phyloP scores from a whole-genome alignment of 352 stramenopile genomes.

The Aphanomyces stellatus region DNA sequence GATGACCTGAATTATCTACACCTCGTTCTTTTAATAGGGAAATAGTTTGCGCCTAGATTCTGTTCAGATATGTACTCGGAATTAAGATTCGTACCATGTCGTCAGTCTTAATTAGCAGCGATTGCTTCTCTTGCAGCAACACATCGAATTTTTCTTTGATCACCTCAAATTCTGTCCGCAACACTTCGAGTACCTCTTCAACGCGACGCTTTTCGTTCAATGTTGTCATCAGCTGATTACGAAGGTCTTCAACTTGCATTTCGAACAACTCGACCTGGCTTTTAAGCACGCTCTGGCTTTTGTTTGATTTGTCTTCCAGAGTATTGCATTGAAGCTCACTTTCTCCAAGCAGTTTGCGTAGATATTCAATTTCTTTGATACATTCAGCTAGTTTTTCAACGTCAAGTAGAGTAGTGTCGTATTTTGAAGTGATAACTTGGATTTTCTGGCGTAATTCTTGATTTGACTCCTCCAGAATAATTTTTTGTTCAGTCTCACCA shows the following conservation, averaged over 20 bases:
- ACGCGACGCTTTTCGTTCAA: background rate
- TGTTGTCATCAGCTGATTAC: background rate
- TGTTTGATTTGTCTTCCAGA: no score
- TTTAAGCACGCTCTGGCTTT: no score
- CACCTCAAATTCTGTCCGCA: background rate
- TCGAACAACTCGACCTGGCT: no score
- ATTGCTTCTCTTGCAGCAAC: background rate
- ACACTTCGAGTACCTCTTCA: background rate
- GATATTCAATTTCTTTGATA: no score
- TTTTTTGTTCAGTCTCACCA: no score
- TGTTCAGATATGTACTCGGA: background rate
- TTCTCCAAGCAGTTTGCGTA: no score
- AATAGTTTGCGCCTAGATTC: background rate
- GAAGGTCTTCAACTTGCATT: background rate
- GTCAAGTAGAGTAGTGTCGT: no score
- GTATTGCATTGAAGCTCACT: no score
- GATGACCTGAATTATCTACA: background rate
- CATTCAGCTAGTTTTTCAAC: no score
- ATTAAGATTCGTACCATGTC: conserved; percentile 3
- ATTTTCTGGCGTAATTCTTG: no score
- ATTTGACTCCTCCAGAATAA: no score
- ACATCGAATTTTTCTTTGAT: background rate
- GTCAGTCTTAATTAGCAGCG: background rate
- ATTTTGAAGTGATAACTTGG: no score
- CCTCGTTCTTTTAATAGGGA: background rate